Percentiles rank a stretch among this genome's conserved stretches.
Conservation (phyloP, 2,329 filamentous ascomycete genomes). For the Hypoxylon rubiginosum region DNA sequence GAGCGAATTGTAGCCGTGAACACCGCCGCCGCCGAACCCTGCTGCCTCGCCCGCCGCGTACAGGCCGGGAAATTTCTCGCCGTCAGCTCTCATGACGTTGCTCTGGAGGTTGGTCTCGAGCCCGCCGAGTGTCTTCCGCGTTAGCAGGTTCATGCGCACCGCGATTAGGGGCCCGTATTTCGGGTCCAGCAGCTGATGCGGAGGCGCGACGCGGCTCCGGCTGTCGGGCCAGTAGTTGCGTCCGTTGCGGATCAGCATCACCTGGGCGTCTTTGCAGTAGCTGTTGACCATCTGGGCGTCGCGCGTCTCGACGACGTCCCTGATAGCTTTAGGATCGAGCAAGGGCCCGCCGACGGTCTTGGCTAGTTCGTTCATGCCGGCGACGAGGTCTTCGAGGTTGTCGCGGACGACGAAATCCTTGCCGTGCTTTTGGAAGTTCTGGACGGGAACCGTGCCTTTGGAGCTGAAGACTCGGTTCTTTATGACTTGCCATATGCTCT, state of each 20-base stretch:
- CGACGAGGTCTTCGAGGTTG: constrained; percentile 67
- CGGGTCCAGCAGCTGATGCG: constrained; percentile 67
- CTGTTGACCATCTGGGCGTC: constrained; percentile 69
- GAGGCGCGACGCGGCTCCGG: constrained; percentile 64
- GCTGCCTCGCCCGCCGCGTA: constrained; percentile 73
- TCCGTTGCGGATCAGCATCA: constrained; percentile 71
- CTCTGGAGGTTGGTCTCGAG: constrained; percentile 71
- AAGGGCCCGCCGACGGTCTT: constrained; percentile 59
- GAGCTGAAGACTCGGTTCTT: constrained; percentile 64
- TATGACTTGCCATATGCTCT: constrained; percentile 67
- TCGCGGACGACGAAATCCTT: constrained; percentile 71
- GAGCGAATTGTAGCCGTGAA: constrained; percentile 72
- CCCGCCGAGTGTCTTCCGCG: constrained; percentile 71
- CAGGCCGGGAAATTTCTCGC: constrained; percentile 65
- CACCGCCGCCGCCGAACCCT: constrained; percentile 72
- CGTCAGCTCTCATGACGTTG: constrained; percentile 65
- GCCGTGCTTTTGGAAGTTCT: constrained; percentile 70
- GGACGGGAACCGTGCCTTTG: constrained; percentile 67
- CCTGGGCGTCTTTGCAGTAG: constrained; percentile 72
- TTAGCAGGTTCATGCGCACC: constrained; percentile 71
- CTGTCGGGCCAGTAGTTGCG: constrained; percentile 68
- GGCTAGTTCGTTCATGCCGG: constrained; percentile 70
- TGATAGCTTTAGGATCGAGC: constrained; percentile 61
- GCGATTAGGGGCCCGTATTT: constrained; percentile 71
- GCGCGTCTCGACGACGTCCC: constrained; percentile 63